These are phyloP conservation scores for Ophiostoma sp. DNA, from an alignment of 2,329 filamentous ascomycete species.

Conservation along the genomic window DNA sequence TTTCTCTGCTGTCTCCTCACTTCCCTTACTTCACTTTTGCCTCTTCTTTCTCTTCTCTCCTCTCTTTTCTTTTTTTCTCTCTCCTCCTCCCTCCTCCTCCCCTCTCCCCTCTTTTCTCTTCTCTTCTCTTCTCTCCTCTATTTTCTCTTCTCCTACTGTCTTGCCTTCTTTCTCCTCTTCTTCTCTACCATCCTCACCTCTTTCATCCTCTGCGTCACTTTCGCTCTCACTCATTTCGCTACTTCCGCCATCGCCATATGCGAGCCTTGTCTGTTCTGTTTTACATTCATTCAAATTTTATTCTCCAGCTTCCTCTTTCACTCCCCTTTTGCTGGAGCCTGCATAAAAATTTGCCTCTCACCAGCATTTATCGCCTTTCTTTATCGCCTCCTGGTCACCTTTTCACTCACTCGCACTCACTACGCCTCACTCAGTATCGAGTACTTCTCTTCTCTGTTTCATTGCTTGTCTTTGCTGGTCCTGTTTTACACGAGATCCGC, in stretches of 20 bases:
- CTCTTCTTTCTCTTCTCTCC: background rate
- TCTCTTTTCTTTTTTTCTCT: background rate
- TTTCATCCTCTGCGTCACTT: background rate
- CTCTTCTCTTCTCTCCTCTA: background rate
- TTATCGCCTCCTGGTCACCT: conserved; percentile 3
- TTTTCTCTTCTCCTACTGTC: background rate
- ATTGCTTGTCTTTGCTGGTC: background rate
- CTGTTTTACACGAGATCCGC: background rate
- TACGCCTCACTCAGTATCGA: no score
- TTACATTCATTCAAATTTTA: background rate
- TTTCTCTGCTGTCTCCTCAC: background rate
- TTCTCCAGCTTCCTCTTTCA: background rate
- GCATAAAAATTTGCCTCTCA: background rate
- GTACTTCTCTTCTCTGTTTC: background rate
- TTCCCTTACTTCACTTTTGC: no score
- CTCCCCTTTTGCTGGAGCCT: background rate
- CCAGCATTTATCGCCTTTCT: background rate
- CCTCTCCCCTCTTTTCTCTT: background rate
- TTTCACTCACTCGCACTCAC: background rate
- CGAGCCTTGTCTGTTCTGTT: background rate
- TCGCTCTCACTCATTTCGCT: background rate
- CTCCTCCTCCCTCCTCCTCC: background rate
- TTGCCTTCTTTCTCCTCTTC: background rate
- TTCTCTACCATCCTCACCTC: background rate
- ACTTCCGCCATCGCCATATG: background rate